A percentile compares a stretch with the other conserved stretches of the same genome.
These are phyloP conservation scores for Sonneratia caseolaris DNA, from an alignment of 345 rosid genomes.

Conservation along the genomic window DNA sequence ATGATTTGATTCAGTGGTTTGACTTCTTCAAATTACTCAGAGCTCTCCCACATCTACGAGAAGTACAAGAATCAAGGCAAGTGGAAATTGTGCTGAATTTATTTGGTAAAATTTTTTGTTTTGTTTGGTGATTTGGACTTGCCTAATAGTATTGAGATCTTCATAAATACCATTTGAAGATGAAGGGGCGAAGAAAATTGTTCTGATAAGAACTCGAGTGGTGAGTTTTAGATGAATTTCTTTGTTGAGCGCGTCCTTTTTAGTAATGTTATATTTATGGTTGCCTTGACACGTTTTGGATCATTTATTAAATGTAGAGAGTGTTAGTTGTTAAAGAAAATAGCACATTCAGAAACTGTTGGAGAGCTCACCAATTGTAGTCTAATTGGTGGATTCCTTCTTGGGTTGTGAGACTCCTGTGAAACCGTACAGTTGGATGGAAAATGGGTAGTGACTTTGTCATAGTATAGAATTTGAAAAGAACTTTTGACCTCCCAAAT, in stretches of 20 bases:
- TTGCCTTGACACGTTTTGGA: too few relatives aligned
- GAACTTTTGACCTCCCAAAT: too few relatives aligned
- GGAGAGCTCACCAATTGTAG: too few relatives aligned
- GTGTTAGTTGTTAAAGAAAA: too few relatives aligned
- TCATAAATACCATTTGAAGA: neutral
- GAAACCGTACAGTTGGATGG: too few relatives aligned
- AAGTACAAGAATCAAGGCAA: slow-evolving; percentile 88
- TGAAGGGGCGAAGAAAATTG: neutral
- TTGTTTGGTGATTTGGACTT: neutral
- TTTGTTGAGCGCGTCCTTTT: neutral
- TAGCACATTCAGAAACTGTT: too few relatives aligned
- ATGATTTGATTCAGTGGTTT: slow-evolving; percentile 53
- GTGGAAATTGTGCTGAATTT: neutral
- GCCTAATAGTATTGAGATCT: neutral
- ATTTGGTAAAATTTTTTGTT: neutral
- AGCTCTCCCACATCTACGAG: slow-evolving; percentile 69
- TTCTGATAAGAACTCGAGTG: neutral
- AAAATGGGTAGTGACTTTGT: too few relatives aligned
- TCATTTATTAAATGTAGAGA: too few relatives aligned
- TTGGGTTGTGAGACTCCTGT: too few relatives aligned
- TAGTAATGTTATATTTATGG: neutral
- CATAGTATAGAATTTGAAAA: too few relatives aligned
- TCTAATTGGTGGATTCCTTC: too few relatives aligned
- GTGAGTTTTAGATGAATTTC: neutral
- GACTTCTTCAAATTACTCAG: slow-evolving; percentile 79